Percentiles rank a stretch among this genome's conserved stretches.
phyloP scores from a whole-genome alignment of 2,329 filamentous ascomycete genomes.

The Nemania serpens region DNA sequence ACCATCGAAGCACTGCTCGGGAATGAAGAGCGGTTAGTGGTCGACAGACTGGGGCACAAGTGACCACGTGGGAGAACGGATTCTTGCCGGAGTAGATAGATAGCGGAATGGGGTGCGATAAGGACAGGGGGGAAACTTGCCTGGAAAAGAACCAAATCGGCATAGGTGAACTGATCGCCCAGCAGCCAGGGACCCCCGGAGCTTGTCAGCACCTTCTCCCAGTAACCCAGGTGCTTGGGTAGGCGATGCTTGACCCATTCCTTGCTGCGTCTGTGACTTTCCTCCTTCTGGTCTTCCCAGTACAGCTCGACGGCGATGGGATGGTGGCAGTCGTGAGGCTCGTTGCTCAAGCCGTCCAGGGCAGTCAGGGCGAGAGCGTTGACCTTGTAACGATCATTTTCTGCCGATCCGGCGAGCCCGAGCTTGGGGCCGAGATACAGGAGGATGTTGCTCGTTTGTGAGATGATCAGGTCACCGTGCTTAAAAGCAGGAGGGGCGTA shows the following conservation, averaged over 20 bases:
- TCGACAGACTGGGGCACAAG: neutral
- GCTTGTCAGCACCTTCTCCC: conserved; percentile 62
- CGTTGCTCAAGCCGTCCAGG: conserved; percentile 69
- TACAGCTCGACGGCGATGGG: conserved; percentile 61
- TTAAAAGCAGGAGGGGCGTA: conserved; percentile 69
- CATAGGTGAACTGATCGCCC: conserved; percentile 66
- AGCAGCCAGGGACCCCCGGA: conserved; percentile 62
- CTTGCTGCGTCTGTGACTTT: conserved; percentile 60
- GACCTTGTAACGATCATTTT: conserved; percentile 55
- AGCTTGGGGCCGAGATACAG: conserved; percentile 67
- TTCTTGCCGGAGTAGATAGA: conserved; percentile 37
- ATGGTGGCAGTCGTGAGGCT: conserved; percentile 76
- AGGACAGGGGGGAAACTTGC: conserved; percentile 42
- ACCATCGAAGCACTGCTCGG: conserved; percentile 49
- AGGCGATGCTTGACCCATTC: conserved; percentile 65
- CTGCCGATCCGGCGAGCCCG: conserved; percentile 52
- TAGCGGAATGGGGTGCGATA: neutral
- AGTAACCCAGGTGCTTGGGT: conserved; percentile 72
- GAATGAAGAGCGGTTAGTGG: neutral
- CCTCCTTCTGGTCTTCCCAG: conserved; percentile 77
- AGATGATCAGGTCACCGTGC: conserved; percentile 63
- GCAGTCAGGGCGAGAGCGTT: conserved; percentile 69
- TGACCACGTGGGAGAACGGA: neutral
- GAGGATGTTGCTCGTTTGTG: conserved; percentile 73
- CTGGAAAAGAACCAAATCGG: conserved; percentile 74